A percentile compares a stretch with the other conserved stretches of the same genome.
These are phyloP conservation scores for Entomortierella lignicola DNA, from an alignment of 192 early-diverging fungal species.

Conservation along the genomic window DNA sequence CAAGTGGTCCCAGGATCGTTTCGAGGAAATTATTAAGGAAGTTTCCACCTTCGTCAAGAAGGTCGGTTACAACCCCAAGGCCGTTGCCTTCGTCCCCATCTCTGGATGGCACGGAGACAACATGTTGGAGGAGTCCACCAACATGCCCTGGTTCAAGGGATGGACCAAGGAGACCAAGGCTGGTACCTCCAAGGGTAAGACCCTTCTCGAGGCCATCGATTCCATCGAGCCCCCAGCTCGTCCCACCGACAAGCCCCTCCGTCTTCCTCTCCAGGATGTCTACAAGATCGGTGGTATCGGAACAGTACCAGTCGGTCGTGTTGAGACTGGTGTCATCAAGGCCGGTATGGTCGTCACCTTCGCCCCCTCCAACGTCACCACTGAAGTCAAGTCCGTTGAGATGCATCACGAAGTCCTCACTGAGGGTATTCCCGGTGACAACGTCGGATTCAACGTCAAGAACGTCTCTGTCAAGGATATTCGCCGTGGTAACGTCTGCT, in stretches of 20 bases:
- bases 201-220: slow-evolving; percentile 95
- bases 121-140: slow-evolving; percentile 92
- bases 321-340: slow-evolving; percentile 96
- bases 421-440: slow-evolving; percentile 94
- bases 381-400: slow-evolving; percentile 98
- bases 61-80: slow-evolving; percentile 94
- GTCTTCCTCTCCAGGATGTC: slow-evolving; percentile 97
- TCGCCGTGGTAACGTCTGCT: slow-evolving; percentile 95
- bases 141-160: slow-evolving; percentile 99
- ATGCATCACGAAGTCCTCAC: slow-evolving; percentile 96
- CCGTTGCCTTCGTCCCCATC: slow-evolving; percentile 96
- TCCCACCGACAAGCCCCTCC: slow-evolving; percentile 93
- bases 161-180: slow-evolving; percentile 93
- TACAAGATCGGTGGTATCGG: slow-evolving; percentile 99
- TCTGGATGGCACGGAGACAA: slow-evolving; percentile 99
- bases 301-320: slow-evolving; percentile 97
- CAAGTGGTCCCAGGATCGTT: slow-evolving; percentile 95
- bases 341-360: slow-evolving; percentile 91
- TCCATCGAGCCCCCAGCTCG: slow-evolving; percentile 92
- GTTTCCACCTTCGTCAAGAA: slow-evolving; percentile 96
- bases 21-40: slow-evolving; percentile 97
- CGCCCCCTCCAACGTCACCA: slow-evolving; percentile 87
- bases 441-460: slow-evolving; percentile 99
- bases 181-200: slow-evolving; percentile 75
- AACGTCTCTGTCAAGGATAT: slow-evolving; percentile 98